A percentile compares a stretch with the other conserved stretches of the same genome.
Conservation (phyloP, 768 basidiomycete genomes). For the Kwoniella newhampshirensis region DNA sequence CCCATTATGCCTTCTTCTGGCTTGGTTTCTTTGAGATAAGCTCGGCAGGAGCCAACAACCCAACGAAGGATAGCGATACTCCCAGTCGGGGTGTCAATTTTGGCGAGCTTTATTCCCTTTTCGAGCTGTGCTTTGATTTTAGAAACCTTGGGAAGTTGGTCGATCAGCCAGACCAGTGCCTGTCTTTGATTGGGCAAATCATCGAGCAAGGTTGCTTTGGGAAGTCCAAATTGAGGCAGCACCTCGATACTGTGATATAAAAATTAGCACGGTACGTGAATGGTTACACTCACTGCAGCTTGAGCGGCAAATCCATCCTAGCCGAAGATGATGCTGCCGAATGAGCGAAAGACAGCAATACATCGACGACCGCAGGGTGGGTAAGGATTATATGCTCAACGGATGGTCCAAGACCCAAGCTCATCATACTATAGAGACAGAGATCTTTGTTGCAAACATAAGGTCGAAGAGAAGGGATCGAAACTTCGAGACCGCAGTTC, state of each 20-base stretch:
- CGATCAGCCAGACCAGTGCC: conserved; percentile 34
- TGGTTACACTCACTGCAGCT: conserved; percentile 21
- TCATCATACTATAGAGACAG: conserved; percentile 38
- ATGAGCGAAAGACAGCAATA: conserved; percentile 35
- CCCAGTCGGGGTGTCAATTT: conserved; percentile 13
- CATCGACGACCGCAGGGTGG: conserved; percentile 36
- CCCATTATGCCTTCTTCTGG: conserved; percentile 31
- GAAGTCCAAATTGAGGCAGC: conserved; percentile 17
- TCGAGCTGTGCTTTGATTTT: conserved; percentile 22
- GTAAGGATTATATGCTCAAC: conserved; percentile 33
- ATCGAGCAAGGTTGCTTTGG: conserved; percentile 19
- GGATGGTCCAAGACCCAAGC: conserved; percentile 36
- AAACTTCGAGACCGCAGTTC: conserved; percentile 36
- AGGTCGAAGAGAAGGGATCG: conserved; percentile 26
- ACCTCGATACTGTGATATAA: conserved; percentile 27
- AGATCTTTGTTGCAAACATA: conserved; percentile 35
- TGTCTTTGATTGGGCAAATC: conserved; percentile 9
- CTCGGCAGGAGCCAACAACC: conserved; percentile 37
- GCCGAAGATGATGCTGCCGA: conserved; percentile 23
- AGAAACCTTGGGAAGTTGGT: conserved; percentile 28
- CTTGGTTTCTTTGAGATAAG: conserved; percentile 32
- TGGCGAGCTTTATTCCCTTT: conserved; percentile 12
- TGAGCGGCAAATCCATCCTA: conserved; percentile 33
- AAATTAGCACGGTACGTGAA: neutral
- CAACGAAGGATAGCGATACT: conserved; percentile 33